Evolutionary conservation across 1,139 yeast genomes (phyloP), one percentile per base, ranked within the genome.

Genomic region (Tardiomyces depauwii): DNA sequence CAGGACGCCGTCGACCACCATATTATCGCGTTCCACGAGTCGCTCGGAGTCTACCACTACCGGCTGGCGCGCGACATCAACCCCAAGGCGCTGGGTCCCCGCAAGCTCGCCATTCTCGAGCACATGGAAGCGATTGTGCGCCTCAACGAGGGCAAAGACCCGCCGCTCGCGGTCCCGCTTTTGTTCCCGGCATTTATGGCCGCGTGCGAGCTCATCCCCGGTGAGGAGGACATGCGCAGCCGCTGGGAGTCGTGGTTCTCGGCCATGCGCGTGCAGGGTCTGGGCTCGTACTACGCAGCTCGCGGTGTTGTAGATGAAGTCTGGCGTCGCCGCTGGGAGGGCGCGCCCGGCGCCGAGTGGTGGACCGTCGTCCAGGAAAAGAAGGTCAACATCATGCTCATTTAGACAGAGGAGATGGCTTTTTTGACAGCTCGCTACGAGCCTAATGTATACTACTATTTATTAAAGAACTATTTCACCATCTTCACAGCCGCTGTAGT

Each of bases 171-270:
- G 44, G 77, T 82, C 38, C 95, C 96, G 2, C 67, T 86, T 39
- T 78, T 86, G 57, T 87, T 95, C 89, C 93, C 85, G 58, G 94
- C 93, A 0, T 87, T 87, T 54, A 82, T 87, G 44, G 91, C 93
- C 0, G 95, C 95, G 0, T 83, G 94, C 58, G 88, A 85, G 52
- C 85, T 93, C 2, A 74, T 76, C 46, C 40, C 51, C 16, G 55
- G 50, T 16, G 76, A 81, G 2, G 56, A 65, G 1, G 71, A 70
- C 39, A 64, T 81, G 42, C 91, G 85, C 53, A 64, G 72, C 51
- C 81, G 87, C 32, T 86, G 78, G 65, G 80, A 78, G 57, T 71
- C 73, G 51, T 86, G 95, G 94, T 86, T 91, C 6, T 83, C 83
- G n/a, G 79, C 77, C 49, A 76, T 85, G 51, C 83, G 89, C 1